Evolutionary conservation across 2,329 filamentous ascomycete species (phyloP), one percentile per base, ranked within the genome.

Genomic region (Neonectria hederae): DNA sequence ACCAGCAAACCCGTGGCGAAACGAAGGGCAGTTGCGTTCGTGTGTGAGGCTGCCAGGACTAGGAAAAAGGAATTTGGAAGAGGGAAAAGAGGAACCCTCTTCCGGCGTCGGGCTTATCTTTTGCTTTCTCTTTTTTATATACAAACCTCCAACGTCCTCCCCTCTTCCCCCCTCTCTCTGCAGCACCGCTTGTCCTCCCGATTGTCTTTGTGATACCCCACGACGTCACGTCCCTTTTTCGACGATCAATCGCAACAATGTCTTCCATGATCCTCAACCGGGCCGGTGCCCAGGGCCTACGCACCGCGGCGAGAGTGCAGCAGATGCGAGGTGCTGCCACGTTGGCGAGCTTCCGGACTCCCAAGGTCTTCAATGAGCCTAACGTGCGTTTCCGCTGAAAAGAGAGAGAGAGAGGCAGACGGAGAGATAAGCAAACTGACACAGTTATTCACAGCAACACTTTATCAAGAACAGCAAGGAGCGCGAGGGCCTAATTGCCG

Each of bases 361-460:
- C 96, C 54, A 89, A 89, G 68, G 88, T 97, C 73, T 84, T 88
- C 77, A 99, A 99, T 78, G 96, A 99, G 83, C 93, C 93, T n/a
- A 99, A 97, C 78, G 94, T 97, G 81, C 79, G 92, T 85, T 35
- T 30, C n/a, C n/a, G n/a, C n/a, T n/a, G n/a, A n/a, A n/a, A n/a
- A n/a, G n/a, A 42, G 53, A 54, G 54, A 30, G 26, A 14, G 24
- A 17, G 19, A 49, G 54, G 32, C 11, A 21, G 17, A 14, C 22
- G 17, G 46, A 22, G 24, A 40, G 48, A 65, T 24, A 32, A 14
- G 26, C 21, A 59, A 51, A 58, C 58, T 65, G 46, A 60, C 35
- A n/a, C 26, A n/a, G n/a, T 8, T 17, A 28, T 22, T 32, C 61
- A 61, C 72, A 97, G 94, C 92, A 97, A 83, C 91, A 95, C 80